phyloP scores from a whole-genome alignment of 306 rosid genomes.

The Gynostemma pentaphyllum region DNA sequence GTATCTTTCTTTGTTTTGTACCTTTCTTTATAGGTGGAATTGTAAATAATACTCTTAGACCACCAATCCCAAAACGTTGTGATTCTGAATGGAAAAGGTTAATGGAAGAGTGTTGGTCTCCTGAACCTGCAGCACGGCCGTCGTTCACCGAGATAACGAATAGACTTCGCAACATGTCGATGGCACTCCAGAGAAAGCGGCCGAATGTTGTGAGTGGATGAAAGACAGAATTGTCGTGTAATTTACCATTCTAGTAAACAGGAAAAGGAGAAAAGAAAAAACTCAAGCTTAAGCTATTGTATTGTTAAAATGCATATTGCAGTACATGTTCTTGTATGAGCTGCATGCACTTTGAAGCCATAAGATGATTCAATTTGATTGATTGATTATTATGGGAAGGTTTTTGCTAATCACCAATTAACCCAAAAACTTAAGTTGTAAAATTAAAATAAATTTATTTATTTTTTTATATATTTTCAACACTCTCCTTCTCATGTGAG shows the following conservation, averaged over 20 bases:
- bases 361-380: too few species aligned
- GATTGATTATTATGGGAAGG: too few species aligned
- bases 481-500: too few species aligned
- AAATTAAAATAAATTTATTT: too few species aligned
- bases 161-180: conserved; percentile 62
- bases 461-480: too few species aligned
- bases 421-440: too few species aligned
- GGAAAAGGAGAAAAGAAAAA: background rate
- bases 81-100: conserved; percentile 68
- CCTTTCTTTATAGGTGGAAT: conserved; percentile 55
- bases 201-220: conserved; percentile 9
- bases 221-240: background rate
- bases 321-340: too few species aligned
- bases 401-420: too few species aligned
- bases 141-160: conserved; percentile 61
- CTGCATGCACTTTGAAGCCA: too few species aligned
- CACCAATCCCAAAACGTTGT: conserved; percentile 72
- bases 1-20: background rate
- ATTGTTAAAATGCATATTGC: too few species aligned
- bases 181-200: conserved; percentile 43
- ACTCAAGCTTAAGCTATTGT: conserved; percentile 1
- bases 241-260: background rate
- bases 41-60: conserved; percentile 79
- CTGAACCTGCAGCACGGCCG: conserved; percentile 69
- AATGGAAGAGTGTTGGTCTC: conserved; percentile 91